Conservation (phyloP, 202 grass and related monocot species). For the Zizania palustris region DNA sequence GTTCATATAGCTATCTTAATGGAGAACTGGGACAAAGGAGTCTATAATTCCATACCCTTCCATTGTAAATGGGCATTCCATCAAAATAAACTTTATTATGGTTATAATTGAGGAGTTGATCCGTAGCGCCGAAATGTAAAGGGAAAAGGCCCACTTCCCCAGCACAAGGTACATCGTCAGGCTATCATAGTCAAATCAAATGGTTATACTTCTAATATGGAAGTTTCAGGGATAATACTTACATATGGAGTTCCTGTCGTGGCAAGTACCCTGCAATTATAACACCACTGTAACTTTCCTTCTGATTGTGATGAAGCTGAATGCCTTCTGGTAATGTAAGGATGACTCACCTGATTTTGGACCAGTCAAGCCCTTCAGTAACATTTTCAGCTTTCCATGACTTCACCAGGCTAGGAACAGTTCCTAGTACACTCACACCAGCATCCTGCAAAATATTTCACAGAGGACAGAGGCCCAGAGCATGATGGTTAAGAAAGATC, state of each 20-base stretch:
- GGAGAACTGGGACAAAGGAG: slow-evolving; percentile 12
- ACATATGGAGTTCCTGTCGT: slow-evolving; percentile 84
- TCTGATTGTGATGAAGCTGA: slow-evolving; percentile 26
- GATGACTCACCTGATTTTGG: slow-evolving; percentile 68
- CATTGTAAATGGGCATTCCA: slow-evolving; percentile 91
- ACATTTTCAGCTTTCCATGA: slow-evolving; percentile 81
- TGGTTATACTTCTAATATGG: slow-evolving; percentile 16
- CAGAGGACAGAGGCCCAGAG: neutral
- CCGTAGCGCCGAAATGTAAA: slow-evolving; percentile 73
- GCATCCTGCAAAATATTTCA: slow-evolving; percentile 70
- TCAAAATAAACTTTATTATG: slow-evolving; percentile 94
- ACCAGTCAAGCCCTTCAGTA: slow-evolving; percentile 82
- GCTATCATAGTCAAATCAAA: slow-evolving; percentile 51
- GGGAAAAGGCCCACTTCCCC: slow-evolving; percentile 94
- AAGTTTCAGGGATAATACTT: slow-evolving; percentile 45
- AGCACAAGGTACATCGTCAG: slow-evolving; percentile 81
- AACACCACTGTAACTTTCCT: slow-evolving; percentile 26
- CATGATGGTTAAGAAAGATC: neutral
- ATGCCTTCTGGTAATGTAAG: slow-evolving; percentile 17
- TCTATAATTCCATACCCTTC: slow-evolving; percentile 70
- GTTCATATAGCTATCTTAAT: neutral
- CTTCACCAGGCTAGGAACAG: slow-evolving; percentile 86
- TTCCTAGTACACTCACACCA: slow-evolving; percentile 74
- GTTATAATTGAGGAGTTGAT: slow-evolving; percentile 77
- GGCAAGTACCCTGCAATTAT: slow-evolving; percentile 59